Percentiles rank a stretch among this genome's conserved stretches.
Conservation (phyloP, 805 yeast genomes). For the Starmerella potacharoeniae region DNA sequence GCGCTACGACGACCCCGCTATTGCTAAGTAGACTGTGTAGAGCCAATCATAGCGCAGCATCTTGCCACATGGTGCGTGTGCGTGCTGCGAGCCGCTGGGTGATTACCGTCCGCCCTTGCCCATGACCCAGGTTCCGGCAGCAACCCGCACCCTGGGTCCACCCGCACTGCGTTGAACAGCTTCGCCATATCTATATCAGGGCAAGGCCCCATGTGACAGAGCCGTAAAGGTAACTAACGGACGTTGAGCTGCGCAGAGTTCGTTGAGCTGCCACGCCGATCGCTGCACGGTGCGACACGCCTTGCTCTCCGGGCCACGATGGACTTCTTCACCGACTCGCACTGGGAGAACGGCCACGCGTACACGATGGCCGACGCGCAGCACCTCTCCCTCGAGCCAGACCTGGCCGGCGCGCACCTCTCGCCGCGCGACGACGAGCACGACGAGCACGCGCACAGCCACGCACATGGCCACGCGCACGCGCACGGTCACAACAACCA, state of each 20-base stretch:
- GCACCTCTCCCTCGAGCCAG: neutral
- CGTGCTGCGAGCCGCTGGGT: neutral
- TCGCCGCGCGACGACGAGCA: neutral
- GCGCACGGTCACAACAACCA: no score
- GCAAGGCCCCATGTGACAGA: neutral
- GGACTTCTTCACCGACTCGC: slow-evolving; percentile 2
- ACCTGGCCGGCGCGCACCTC: neutral
- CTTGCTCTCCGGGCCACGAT: neutral
- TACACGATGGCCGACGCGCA: neutral
- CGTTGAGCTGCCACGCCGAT: neutral
- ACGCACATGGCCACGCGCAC: neutral
- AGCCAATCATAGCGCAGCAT: neutral
- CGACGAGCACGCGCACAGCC: no score
- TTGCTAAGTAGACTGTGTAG: neutral
- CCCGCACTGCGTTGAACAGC: neutral
- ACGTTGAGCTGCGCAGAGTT: neutral
- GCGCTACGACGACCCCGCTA: slow-evolving; percentile 35
- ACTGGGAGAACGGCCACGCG: neutral
- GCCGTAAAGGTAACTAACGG: neutral
- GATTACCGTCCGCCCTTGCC: neutral
- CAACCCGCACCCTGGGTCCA: neutral
- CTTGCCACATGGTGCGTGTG: neutral
- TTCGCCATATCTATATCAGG: neutral
- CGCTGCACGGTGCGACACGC: neutral
- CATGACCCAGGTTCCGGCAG: neutral